Evolutionary conservation across 2,329 filamentous ascomycete genomes (phyloP).

Genomic region (Lasiodiplodia theobromae): DNA sequence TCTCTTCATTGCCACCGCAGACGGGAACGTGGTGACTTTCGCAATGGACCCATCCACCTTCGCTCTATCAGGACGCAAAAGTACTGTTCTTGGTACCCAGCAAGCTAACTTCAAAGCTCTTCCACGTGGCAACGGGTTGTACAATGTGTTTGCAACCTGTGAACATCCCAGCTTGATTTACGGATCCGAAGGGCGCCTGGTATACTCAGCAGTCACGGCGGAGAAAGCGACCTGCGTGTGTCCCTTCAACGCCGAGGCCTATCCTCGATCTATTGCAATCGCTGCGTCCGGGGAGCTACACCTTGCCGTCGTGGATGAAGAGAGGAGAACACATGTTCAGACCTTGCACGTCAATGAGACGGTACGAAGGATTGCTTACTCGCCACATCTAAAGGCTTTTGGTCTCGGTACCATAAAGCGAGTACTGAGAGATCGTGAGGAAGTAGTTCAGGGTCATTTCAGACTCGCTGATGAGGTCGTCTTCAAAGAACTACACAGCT

Average conservation of each 20-base stretch:
- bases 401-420: slow-evolving; percentile 85
- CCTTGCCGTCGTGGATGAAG: slow-evolving; percentile 81
- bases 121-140: slow-evolving; percentile 69
- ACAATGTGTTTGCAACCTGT: slow-evolving; percentile 89
- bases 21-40: slow-evolving; percentile 89
- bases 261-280: slow-evolving; percentile 80
- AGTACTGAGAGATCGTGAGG: slow-evolving; percentile 72
- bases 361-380: slow-evolving; percentile 86
- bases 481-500: slow-evolving; percentile 79
- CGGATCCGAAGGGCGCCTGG: slow-evolving; percentile 81
- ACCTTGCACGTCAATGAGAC: slow-evolving; percentile 81
- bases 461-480: slow-evolving; percentile 89
- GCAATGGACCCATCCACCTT: slow-evolving; percentile 69
- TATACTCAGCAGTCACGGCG: slow-evolving; percentile 93
- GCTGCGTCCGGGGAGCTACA: slow-evolving; percentile 79
- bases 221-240: slow-evolving; percentile 84
- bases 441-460: slow-evolving; percentile 81
- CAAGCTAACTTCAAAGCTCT: slow-evolving; percentile 83
- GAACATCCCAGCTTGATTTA: slow-evolving; percentile 96
- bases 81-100: slow-evolving; percentile 83
- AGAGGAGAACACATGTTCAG: slow-evolving; percentile 87
- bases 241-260: slow-evolving; percentile 81
- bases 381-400: slow-evolving; percentile 78
- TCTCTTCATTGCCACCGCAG: slow-evolving; percentile 87
- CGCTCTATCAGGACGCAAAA: slow-evolving; percentile 75